Percentiles rank a stretch among this genome's conserved stretches.
Evolutionary conservation across 768 basidiomycete genomes (phyloP).

Genomic region (Serendipita sp.): DNA sequence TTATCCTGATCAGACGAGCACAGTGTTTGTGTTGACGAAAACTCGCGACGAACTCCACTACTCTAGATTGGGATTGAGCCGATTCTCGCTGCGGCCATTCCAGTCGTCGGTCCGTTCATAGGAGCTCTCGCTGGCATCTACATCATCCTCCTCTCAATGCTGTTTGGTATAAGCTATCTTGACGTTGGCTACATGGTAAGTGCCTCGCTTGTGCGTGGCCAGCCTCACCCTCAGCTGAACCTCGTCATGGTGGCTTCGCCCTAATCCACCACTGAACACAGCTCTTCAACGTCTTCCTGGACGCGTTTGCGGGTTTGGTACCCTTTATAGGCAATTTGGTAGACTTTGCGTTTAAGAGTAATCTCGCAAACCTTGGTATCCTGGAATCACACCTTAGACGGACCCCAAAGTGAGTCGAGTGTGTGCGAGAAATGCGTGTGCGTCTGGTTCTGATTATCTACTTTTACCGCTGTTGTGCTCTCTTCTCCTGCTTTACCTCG

Average conservation of each 20-base stretch:
- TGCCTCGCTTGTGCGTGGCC: background rate
- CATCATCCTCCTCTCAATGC: background rate
- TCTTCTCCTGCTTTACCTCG: too few relatives aligned
- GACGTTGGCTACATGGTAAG: background rate
- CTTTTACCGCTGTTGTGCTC: too few relatives aligned
- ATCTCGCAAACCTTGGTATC: conserved; percentile 8
- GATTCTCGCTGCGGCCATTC: conserved; percentile 5
- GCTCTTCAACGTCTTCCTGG: conserved; percentile 8
- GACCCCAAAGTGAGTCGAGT: conserved; percentile 2
- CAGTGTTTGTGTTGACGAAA: background rate
- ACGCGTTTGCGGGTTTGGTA: conserved; percentile 5
- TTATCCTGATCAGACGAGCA: too few relatives aligned
- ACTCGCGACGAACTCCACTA: background rate
- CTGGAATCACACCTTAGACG: conserved; percentile 4
- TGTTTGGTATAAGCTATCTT: background rate
- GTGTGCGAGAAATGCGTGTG: too few relatives aligned
- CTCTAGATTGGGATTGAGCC: conserved; percentile 7
- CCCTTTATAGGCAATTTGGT: background rate
- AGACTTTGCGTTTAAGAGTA: conserved; percentile 9
- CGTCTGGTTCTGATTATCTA: too few relatives aligned
- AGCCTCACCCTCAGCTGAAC: background rate
- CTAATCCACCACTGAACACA: background rate
- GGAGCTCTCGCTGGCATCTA: conserved; percentile 1
- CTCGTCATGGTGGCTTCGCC: background rate
- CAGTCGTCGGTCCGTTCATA: conserved; percentile 7